These are phyloP conservation scores for Bassia scoparia DNA, from an alignment of 148 eudicot genomes.

Conservation along the genomic window DNA sequence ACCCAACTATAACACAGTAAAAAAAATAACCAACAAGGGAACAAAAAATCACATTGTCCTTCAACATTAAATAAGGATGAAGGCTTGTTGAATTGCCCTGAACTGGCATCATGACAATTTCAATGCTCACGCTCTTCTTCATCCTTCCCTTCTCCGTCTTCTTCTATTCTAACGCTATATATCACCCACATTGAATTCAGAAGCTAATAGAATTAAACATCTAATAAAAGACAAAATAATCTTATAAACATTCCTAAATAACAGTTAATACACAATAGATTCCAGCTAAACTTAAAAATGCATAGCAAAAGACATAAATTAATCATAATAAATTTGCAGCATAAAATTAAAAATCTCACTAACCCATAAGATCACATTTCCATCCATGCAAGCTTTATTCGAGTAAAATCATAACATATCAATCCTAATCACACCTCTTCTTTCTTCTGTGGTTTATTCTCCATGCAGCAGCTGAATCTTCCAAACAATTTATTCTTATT, in stretches of 20 bases:
- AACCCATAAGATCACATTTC: conserved; percentile 37
- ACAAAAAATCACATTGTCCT: conserved; percentile 56
- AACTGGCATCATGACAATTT: conserved; percentile 88
- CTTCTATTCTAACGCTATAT: conserved; percentile 18
- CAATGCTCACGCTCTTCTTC: conserved; percentile 35
- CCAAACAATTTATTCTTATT: conserved; percentile 24
- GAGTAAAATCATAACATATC: conserved; percentile 50
- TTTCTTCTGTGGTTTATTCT: conserved; percentile 40
- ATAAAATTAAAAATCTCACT: conserved; percentile 14
- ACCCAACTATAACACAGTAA: not conserved
- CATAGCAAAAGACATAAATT: not conserved
- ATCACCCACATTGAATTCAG: too few species aligned
- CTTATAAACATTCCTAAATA: too few species aligned
- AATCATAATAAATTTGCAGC: not conserved
- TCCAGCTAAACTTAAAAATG: not conserved
- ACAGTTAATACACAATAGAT: not conserved
- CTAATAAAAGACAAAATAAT: too few species aligned
- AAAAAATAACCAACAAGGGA: not conserved
- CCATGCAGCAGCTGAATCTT: conserved; percentile 25
- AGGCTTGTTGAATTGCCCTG: conserved; percentile 81
- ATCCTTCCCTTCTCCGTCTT: conserved; percentile 42
- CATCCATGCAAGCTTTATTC: conserved; percentile 66
- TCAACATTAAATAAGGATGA: conserved; percentile 81
- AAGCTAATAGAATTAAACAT: too few species aligned
- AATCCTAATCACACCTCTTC: conserved; percentile 43